These are phyloP conservation scores for Eucalyptus pauciflora DNA, from an alignment of 345 rosid species.

Conservation along the genomic window DNA sequence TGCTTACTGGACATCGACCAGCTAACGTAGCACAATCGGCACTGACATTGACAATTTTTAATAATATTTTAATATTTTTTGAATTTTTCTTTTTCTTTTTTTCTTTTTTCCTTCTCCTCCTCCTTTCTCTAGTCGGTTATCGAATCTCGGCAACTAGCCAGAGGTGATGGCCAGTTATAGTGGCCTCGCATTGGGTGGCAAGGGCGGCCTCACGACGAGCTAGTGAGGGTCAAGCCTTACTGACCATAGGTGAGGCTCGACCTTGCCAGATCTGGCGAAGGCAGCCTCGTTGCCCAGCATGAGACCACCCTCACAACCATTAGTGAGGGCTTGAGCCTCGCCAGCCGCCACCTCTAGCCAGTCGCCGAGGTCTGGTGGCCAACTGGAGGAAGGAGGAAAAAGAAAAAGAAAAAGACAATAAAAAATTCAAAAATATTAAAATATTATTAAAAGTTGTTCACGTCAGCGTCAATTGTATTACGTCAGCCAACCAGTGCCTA, in stretches of 20 bases:
- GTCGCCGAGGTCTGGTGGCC: fast-evolving
- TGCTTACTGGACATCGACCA: fast-evolving
- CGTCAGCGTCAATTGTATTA: fast-evolving
- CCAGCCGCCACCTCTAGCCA: fast-evolving
- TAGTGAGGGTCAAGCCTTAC: too few relatives aligned
- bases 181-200: fast-evolving
- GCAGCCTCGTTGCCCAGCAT: fast-evolving
- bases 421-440: too few relatives aligned
- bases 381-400: too few relatives aligned
- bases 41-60: fast-evolving
- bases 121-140: too few relatives aligned
- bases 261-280: fast-evolving
- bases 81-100: fast-evolving
- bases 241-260: fast-evolving
- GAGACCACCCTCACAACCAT: fast-evolving
- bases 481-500: fast-evolving
- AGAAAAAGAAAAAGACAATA: fast-evolving
- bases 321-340: fast-evolving
- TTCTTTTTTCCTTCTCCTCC: too few relatives aligned
- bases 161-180: too few relatives aligned
- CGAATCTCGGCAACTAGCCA: fast-evolving
- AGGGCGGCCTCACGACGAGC: fast-evolving
- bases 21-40: fast-evolving
- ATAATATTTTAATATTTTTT: too few relatives aligned
- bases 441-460: too few relatives aligned